Evolutionary conservation across 257 asterid genomes (phyloP), one percentile per base, ranked within the genome.

Genomic region (Thymus mandschuricus): DNA sequence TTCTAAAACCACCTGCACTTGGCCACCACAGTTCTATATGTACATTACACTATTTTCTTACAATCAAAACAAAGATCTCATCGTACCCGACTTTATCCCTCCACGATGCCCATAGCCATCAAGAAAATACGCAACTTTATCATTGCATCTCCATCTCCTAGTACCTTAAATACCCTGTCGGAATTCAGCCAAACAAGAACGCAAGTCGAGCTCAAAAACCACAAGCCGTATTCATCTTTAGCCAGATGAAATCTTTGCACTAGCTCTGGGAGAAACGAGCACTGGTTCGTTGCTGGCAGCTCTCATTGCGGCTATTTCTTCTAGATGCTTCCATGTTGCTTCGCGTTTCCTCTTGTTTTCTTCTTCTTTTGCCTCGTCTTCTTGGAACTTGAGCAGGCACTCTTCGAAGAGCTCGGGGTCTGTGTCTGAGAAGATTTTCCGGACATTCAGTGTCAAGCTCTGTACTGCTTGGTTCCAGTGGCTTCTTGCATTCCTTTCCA

Each of bases 381-480:
- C 96, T 84, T 82, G 89, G 79, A 81, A 91, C 73, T 86, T 87
- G 72, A 73, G 85, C 81, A 89, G 51, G 70, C 95, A 91, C 78
- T 89, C 97, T 64, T 89, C 97, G 7, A 84, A 83, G 65, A 89
- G 90, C 72, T 87, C 92, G 0, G 88, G 87, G 60, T 89, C 96
- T 9, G 74, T 27, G 50, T 89, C 98, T 0, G 96, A 86, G 81
- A 87, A 92, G 62, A 92, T 85, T 78, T 89, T 92, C n/a, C 96
- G 92, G 75, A 92, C 92, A 70, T 91, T 91, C n/a, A 82, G 81
- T 28, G 98, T 92, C 78, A 92, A 81, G 81, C 89, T 90, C 68
- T 85, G 92, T 6, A 89, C 98, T 4, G 96, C 96, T 81, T 82
- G 98, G 69, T 89, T 92, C 98, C 98, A 92, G 84, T 92, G 97